Percentiles rank a stretch among this genome's conserved stretches.
phyloP scores from a whole-genome alignment of 23 red algal genomes.

The Gracilaria gracilis region DNA sequence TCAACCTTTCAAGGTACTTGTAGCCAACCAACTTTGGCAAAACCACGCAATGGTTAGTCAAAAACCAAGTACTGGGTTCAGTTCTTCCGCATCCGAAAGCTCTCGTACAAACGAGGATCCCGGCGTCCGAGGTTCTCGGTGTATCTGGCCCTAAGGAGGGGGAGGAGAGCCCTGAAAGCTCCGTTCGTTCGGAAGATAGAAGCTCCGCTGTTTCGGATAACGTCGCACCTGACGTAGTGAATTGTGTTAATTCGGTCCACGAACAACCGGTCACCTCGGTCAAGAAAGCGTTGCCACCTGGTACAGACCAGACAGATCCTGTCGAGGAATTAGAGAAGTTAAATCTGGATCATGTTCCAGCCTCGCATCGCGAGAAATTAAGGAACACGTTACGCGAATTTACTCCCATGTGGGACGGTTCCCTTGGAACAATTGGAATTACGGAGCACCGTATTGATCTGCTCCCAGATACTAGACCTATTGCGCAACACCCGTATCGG shows the following conservation, averaged over 20 bases:
- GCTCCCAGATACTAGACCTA: no score
- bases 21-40: slow-evolving; percentile 26
- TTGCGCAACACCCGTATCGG: no score
- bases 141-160: no score
- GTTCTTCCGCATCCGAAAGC: slow-evolving; percentile 18
- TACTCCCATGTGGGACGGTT: no score
- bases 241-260: neutral
- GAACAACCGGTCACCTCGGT: neutral
- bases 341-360: neutral
- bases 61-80: neutral
- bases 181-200: neutral
- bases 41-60: neutral
- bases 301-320: neutral
- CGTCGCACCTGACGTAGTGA: no score
- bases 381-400: no score
- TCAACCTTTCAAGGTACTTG: neutral
- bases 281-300: neutral
- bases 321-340: no score
- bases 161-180: neutral
- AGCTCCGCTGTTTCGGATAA: neutral
- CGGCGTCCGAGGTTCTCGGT: slow-evolving; percentile 14
- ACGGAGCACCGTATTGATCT: no score
- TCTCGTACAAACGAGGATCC: neutral
- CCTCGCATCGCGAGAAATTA: neutral
- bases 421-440: no score